Conservation (phyloP, 192 early-diverging fungal genomes). For the Linnemannia schmuckeri region DNA sequence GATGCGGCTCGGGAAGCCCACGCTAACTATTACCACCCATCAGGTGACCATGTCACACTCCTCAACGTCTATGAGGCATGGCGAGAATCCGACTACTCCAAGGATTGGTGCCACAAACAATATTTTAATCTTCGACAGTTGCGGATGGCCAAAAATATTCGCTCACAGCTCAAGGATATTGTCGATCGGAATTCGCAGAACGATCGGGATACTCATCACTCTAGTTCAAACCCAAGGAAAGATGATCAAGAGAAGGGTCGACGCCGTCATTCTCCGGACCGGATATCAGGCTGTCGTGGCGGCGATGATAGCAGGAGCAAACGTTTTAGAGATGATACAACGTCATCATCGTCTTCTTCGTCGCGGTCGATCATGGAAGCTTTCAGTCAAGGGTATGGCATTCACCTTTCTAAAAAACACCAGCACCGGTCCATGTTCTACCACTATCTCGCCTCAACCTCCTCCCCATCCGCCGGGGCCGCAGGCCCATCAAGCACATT, state of each 20-base stretch:
- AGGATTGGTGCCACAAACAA: slow-evolving; percentile 93
- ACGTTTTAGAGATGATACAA: slow-evolving; percentile 55
- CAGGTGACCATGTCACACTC: slow-evolving; percentile 94
- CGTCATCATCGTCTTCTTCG: slow-evolving; percentile 26
- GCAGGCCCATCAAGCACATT: slow-evolving; percentile 86
- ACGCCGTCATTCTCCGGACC: slow-evolving; percentile 58
- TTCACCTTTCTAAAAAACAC: slow-evolving; percentile 95
- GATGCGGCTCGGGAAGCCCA: slow-evolving; percentile 86
- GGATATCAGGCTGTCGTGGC: not conserved
- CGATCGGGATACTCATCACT: not conserved
- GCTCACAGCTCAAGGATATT: slow-evolving; percentile 90
- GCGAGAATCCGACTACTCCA: slow-evolving; percentile 73
- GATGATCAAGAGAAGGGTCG: slow-evolving; percentile 65
- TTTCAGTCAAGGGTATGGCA: slow-evolving; percentile 91
- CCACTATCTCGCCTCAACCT: slow-evolving; percentile 63
- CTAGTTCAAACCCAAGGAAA: slow-evolving; percentile 10
- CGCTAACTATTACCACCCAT: slow-evolving; percentile 87
- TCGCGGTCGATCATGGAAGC: slow-evolving; percentile 80
- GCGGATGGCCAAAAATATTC: slow-evolving; percentile 84
- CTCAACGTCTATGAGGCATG: slow-evolving; percentile 87
- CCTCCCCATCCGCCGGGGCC: slow-evolving; percentile 35
- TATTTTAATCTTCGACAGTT: slow-evolving; percentile 88
- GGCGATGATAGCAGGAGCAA: not conserved
- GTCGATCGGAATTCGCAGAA: slow-evolving; percentile 83
- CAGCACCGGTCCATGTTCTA: slow-evolving; percentile 70